Conservation (phyloP, 2,329 filamentous ascomycete genomes). For the Colletotrichum sp. region DNA sequence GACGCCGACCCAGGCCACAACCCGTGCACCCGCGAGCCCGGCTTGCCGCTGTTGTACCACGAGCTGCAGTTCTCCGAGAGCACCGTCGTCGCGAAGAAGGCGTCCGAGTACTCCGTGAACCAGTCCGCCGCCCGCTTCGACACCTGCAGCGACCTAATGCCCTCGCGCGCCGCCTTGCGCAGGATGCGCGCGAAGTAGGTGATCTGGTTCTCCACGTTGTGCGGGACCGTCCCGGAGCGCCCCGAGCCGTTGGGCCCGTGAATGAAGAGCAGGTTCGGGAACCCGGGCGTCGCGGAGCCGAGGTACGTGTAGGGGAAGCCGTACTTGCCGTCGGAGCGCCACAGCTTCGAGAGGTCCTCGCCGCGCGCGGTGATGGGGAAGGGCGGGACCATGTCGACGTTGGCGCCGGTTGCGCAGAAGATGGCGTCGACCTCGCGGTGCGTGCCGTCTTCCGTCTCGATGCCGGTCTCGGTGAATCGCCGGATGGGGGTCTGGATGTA, state of each 20-base stretch:
- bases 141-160: conserved; percentile 66
- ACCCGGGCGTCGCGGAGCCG: conserved; percentile 65
- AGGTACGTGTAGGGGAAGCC: conserved; percentile 73
- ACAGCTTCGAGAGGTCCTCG: conserved; percentile 57
- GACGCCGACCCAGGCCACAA: conserved; percentile 72
- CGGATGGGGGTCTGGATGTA: conserved; percentile 62
- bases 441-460: conserved; percentile 62
- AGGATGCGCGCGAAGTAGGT: conserved; percentile 70
- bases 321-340: conserved; percentile 57
- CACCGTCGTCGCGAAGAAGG: conserved; percentile 59
- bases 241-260: conserved; percentile 65
- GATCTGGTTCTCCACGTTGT: conserved; percentile 68
- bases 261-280: conserved; percentile 71
- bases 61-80: conserved; percentile 68
- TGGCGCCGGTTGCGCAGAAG: conserved; percentile 72
- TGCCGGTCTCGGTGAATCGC: conserved; percentile 62
- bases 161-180: conserved; percentile 68
- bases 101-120: conserved; percentile 62
- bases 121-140: conserved; percentile 65
- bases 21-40: conserved; percentile 68
- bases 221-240: conserved; percentile 68
- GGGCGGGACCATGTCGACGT: conserved; percentile 60
- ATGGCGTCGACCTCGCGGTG: conserved; percentile 65
- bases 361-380: conserved; percentile 64
- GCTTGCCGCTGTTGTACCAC: conserved; percentile 72